Percentiles rank a stretch among this genome's conserved stretches.
Conservation (phyloP, 2,329 filamentous ascomycete genomes). For the Mycosphaerella sp. region DNA sequence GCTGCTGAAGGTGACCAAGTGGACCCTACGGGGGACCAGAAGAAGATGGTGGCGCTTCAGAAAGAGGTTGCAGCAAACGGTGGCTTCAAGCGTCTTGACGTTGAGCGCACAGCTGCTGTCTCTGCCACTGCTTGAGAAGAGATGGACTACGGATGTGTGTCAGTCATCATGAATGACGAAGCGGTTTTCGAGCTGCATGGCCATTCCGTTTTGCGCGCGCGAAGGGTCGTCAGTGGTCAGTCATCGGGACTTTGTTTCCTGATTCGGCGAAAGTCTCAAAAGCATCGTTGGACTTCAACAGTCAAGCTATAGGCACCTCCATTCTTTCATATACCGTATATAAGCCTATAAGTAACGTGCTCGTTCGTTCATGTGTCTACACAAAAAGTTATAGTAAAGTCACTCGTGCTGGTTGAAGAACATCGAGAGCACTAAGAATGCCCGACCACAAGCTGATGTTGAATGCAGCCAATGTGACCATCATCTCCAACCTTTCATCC, state of each 20-base stretch:
- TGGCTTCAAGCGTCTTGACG: conserved; percentile 53
- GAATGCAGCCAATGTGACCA: no score
- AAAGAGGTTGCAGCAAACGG: conserved; percentile 58
- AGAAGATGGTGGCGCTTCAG: conserved; percentile 65
- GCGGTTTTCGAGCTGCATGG: neutral
- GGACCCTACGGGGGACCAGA: conserved; percentile 68
- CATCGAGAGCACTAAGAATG: conserved; percentile 8
- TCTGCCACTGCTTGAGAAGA: conserved; percentile 9
- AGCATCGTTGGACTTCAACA: conserved; percentile 9
- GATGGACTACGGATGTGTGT: no score
- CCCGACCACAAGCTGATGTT: no score
- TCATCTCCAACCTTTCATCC: neutral
- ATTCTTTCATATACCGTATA: conserved; percentile 13
- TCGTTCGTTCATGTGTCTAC: neutral
- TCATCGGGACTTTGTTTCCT: conserved; percentile 5
- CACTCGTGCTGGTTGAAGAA: conserved; percentile 13
- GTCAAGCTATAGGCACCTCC: conserved; percentile 6
- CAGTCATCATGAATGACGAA: neutral
- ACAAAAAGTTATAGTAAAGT: neutral
- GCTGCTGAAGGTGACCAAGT: conserved; percentile 55
- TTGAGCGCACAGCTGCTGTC: conserved; percentile 17
- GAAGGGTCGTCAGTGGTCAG: neutral
- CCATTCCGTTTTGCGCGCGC: neutral
- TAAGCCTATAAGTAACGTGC: conserved; percentile 8
- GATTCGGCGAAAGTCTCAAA: conserved; percentile 5